phyloP scores from a whole-genome alignment of 83 land plant species.

The Diphasiastrum complanatum region DNA sequence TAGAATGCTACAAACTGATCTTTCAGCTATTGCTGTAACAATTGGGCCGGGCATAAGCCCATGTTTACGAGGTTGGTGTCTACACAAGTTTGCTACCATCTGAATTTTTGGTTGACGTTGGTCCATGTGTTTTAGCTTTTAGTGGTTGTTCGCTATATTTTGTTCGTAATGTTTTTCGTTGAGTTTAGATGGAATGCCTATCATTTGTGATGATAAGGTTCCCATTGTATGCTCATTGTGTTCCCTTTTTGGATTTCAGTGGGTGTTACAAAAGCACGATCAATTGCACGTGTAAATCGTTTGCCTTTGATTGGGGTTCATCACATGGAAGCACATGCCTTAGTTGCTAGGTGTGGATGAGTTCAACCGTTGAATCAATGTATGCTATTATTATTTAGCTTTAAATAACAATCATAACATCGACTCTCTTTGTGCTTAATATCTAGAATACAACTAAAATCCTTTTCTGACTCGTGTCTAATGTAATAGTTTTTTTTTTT shows the following conservation, averaged over 20 bases:
- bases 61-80: slow-evolving; percentile 89
- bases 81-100: too few relatives aligned
- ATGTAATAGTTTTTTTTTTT: too few relatives aligned
- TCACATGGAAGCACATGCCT: slow-evolving; percentile 99
- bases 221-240: background rate
- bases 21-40: slow-evolving; percentile 95
- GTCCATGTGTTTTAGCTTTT: too few relatives aligned
- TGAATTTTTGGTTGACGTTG: too few relatives aligned
- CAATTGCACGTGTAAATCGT: slow-evolving; percentile 51
- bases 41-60: slow-evolving; percentile 98
- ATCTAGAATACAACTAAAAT: too few relatives aligned
- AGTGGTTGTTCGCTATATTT: too few relatives aligned
- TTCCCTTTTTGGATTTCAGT: slow-evolving; percentile 39
- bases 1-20: slow-evolving; percentile 41
- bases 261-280: slow-evolving; percentile 89
- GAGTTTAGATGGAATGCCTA: background rate
- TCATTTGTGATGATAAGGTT: background rate
- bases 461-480: too few relatives aligned
- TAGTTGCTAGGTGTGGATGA: slow-evolving; percentile 72
- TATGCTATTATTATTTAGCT: background rate
- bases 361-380: background rate
- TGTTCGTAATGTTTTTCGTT: background rate
- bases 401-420: slow-evolving; percentile 5
- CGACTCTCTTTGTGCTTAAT: too few relatives aligned
- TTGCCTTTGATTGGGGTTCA: slow-evolving; percentile 84